Base-by-base conservation (phyloP, 352 stramenopile genomes). In the Phytophthora hybrid region DNA sequence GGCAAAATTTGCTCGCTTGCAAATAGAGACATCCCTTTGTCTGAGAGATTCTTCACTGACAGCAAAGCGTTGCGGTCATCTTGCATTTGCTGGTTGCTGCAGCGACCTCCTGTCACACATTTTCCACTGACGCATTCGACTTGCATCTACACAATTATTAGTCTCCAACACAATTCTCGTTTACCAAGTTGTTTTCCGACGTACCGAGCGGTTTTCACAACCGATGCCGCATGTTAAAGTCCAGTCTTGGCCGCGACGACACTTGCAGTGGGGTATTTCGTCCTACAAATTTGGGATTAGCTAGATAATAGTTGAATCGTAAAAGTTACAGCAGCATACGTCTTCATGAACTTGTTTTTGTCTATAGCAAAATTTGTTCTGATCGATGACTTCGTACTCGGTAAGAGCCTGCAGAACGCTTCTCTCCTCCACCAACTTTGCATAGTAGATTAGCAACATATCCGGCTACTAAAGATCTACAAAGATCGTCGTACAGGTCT, bases 61-160 rank as follows among this genome's bases (percentile, higher is more conserved):
- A 65, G 21, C 4, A 47, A 31, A n/a, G 46, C 18, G 4, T 2
- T 60, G 14, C 2, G 14, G 21, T 23, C 56, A 18, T 60, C 32
- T 34, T 71, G 64, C 32, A 71, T 71, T 23, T 32, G 37, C 47
- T 71, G 64, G 47, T 71, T 71, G 46, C 55, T 71, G 47, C 55
- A 71, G 4, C 18, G 19, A 46, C n/a, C 21, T 54, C 56, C 64
- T 6, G 18, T 60, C 1, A 10, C 9, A n/a, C 64, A 64, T 1
- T 29, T 60, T 26, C 56, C 55, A 14, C n/a, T 5, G 11, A 64
- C 21, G 34, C 64, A 71, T 60, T 65, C 64, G 5, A 71, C 56
- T 65, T 65, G 56, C 56, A 71, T 64, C 54, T 63, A 26, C 59
- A 26, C 6, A 34, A 44, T 5, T 16, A 14, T 11, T 44, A 5